Conservation (phyloP, 2,329 filamentous ascomycete genomes). For the Xylariaceae sp. region DNA sequence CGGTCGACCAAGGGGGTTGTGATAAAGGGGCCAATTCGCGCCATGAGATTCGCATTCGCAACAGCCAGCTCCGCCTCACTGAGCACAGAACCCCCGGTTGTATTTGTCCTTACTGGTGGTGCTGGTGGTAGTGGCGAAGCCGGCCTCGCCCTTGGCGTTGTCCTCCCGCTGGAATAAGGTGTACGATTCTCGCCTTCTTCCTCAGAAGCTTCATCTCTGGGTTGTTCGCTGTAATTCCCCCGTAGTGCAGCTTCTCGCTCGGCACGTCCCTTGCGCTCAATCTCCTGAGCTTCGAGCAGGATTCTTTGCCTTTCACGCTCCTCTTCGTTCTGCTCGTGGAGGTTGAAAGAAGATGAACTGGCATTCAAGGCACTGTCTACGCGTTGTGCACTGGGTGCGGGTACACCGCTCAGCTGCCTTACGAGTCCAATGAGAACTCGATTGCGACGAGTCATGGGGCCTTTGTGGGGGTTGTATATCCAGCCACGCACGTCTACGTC, state of each 20-base stretch:
- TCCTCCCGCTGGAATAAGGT: conserved; percentile 13
- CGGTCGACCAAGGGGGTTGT: conserved; percentile 71
- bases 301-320: conserved; percentile 59
- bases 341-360: conserved; percentile 26
- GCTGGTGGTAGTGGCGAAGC: conserved; percentile 44
- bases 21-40: conserved; percentile 82
- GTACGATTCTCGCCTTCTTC: conserved; percentile 33
- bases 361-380: conserved; percentile 21
- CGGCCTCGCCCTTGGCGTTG: conserved; percentile 33
- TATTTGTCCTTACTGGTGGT: conserved; percentile 35
- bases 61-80: conserved; percentile 67
- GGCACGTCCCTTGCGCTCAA: conserved; percentile 64
- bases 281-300: conserved; percentile 67
- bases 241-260: conserved; percentile 66
- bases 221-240: conserved; percentile 68
- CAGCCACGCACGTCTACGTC: conserved; percentile 95
- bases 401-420: conserved; percentile 79
- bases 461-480: conserved; percentile 82
- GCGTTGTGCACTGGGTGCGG: conserved; percentile 53
- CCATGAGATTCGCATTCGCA: conserved; percentile 84
- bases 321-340: conserved; percentile 44
- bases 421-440: conserved; percentile 81
- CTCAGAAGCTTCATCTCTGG: conserved; percentile 42
- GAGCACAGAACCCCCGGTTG: conserved; percentile 49
- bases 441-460: conserved; percentile 81